These are phyloP conservation scores for Aspergillus versicolor DNA, from an alignment of 2,329 filamentous ascomycete species.

Conservation along the genomic window DNA sequence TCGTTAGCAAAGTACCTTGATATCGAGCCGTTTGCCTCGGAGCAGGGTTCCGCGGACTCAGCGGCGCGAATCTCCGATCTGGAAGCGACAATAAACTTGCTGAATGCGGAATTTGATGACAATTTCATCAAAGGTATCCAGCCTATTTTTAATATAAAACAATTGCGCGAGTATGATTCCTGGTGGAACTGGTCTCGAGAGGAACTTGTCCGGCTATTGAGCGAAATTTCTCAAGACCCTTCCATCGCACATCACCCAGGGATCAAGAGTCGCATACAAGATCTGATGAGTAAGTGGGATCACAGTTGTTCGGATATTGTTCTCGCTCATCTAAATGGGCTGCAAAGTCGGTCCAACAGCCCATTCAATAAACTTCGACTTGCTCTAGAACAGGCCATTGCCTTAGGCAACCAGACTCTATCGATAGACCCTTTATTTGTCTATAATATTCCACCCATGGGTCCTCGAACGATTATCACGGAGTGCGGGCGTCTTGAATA, in stretches of 20 bases:
- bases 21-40: background rate
- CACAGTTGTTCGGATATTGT: slow-evolving; percentile 15
- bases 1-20: slow-evolving; percentile 12
- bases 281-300: slow-evolving; percentile 19
- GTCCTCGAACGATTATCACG: slow-evolving; percentile 11
- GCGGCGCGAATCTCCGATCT: slow-evolving; percentile 2
- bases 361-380: background rate
- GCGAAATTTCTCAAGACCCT: background rate
- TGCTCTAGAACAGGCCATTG: slow-evolving; percentile 5
- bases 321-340: background rate
- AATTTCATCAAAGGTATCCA: slow-evolving; percentile 29
- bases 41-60: background rate
- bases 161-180: slow-evolving; percentile 33
- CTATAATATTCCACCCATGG: slow-evolving; percentile 10
- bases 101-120: slow-evolving; percentile 31
- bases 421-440: slow-evolving; percentile 12
- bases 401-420: slow-evolving; percentile 4
- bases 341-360: background rate
- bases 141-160: slow-evolving; percentile 28
- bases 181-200: slow-evolving; percentile 39
- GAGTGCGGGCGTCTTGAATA: slow-evolving; percentile 11
- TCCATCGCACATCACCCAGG: background rate
- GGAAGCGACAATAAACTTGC: slow-evolving; percentile 23
- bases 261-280: slow-evolving; percentile 5
- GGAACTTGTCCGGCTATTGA: slow-evolving; percentile 19